Evolutionary conservation across 2,329 filamentous ascomycete genomes (phyloP).

Genomic region (Colletotrichum gigasporum): DNA sequence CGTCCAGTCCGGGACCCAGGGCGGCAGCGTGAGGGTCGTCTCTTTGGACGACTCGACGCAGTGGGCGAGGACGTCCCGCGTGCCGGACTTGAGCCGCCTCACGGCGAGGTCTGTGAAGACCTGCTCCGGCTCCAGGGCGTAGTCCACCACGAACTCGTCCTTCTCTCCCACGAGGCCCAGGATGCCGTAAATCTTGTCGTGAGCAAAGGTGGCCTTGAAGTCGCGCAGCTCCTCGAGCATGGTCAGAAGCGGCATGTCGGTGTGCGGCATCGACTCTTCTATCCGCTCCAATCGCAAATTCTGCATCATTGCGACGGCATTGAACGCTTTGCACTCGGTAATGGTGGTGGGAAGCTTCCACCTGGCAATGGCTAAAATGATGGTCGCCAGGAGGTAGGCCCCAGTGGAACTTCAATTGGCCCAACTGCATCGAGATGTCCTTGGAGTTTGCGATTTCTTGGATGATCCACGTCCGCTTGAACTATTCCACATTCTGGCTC

Average conservation of each 20-base stretch:
- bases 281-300: not conserved
- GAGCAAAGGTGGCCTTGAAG: constrained; percentile 11
- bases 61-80: not conserved
- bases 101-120: constrained; percentile 12
- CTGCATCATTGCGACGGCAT: constrained; percentile 6
- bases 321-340: constrained; percentile 16
- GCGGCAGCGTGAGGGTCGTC: constrained; percentile 10
- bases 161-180: not conserved
- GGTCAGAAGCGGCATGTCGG: not conserved
- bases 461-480: constrained; percentile 28
- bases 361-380: not conserved
- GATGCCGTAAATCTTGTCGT: constrained; percentile 21
- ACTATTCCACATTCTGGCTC: constrained; percentile 9
- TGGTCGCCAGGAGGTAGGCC: not conserved
- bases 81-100: not conserved
- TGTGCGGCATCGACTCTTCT: not conserved
- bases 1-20: constrained; percentile 32
- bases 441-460: constrained; percentile 26
- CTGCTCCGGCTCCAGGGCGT: not conserved
- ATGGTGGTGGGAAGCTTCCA: constrained; percentile 4
- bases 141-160: not conserved
- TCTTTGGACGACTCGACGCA: constrained; percentile 13
- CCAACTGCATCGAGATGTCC: constrained; percentile 5
- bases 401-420: not conserved
- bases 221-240: constrained; percentile 20